Evolutionary conservation across 208 protist species (phyloP).

Genomic region (Strigomonas galati): DNA sequence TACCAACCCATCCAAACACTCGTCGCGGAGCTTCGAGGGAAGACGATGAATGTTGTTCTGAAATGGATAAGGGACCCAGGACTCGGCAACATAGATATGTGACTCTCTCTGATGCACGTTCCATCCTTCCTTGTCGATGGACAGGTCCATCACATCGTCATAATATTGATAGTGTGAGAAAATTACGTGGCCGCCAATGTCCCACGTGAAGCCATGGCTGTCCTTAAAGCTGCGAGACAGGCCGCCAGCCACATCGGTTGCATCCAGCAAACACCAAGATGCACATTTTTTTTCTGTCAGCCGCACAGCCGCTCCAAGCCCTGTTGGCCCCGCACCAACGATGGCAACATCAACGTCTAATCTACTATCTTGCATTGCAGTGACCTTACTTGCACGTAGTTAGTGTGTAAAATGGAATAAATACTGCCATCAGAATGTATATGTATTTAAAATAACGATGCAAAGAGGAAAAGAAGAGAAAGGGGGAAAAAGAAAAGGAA

Average conservation of each 20-base stretch:
- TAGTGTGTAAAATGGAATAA: neutral
- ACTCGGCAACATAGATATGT: slow-evolving; percentile 39
- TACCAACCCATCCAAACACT: slow-evolving; percentile 47
- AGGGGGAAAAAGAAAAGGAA: slow-evolving; percentile 4
- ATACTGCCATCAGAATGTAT: neutral
- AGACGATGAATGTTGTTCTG: slow-evolving; percentile 81
- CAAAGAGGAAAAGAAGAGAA: neutral
- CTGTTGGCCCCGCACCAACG: slow-evolving; percentile 62
- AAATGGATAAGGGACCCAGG: slow-evolving; percentile 73
- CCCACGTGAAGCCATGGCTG: slow-evolving; percentile 65
- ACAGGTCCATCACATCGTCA: slow-evolving; percentile 66
- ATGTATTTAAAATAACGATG: neutral
- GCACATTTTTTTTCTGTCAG: neutral
- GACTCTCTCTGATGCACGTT: slow-evolving; percentile 59
- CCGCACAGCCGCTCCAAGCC: slow-evolving; percentile 50
- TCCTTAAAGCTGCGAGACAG: slow-evolving; percentile 56
- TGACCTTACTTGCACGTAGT: neutral
- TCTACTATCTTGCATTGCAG: neutral
- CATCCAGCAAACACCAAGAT: slow-evolving; percentile 43
- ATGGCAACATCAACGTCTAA: slow-evolving; percentile 31
- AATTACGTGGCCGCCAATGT: slow-evolving; percentile 79
- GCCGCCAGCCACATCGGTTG: slow-evolving; percentile 31
- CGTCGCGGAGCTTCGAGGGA: slow-evolving; percentile 33
- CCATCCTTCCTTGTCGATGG: slow-evolving; percentile 28
- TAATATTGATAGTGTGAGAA: slow-evolving; percentile 87